Percentiles rank a stretch among this genome's conserved stretches.
Conservation (phyloP, 768 basidiomycete genomes). For the Phanerodontia chrysosporium region DNA sequence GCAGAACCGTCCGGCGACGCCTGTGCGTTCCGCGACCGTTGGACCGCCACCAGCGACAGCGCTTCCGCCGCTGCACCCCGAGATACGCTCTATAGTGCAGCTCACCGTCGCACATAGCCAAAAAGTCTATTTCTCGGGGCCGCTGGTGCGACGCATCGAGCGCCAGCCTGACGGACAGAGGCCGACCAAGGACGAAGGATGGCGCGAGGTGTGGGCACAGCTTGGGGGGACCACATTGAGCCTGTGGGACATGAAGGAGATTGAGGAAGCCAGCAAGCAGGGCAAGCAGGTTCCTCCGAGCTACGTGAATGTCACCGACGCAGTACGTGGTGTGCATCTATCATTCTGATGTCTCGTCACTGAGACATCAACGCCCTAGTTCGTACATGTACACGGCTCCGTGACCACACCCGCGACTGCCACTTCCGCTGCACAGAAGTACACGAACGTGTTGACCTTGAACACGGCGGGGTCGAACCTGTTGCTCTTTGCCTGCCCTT, state of each 20-base stretch:
- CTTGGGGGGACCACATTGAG: slow-evolving; percentile 85
- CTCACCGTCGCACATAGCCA: slow-evolving; percentile 73
- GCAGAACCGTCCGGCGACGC: not conserved
- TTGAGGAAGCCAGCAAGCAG: slow-evolving; percentile 77
- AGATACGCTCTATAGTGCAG: slow-evolving; percentile 76
- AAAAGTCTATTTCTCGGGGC: slow-evolving; percentile 86
- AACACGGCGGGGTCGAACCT: slow-evolving; percentile 94
- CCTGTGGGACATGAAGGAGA: slow-evolving; percentile 87
- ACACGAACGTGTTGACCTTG: slow-evolving; percentile 78
- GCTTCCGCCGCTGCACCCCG: slow-evolving; percentile 64
- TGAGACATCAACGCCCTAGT: slow-evolving; percentile 36
- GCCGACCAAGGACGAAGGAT: slow-evolving; percentile 69
- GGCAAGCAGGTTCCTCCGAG: slow-evolving; percentile 82
- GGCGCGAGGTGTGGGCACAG: slow-evolving; percentile 88
- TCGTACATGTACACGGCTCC: slow-evolving; percentile 74
- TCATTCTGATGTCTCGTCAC: not conserved
- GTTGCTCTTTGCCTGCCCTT: slow-evolving; percentile 82
- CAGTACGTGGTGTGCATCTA: slow-evolving; percentile 51
- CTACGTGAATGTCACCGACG: slow-evolving; percentile 86
- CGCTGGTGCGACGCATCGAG: slow-evolving; percentile 72
- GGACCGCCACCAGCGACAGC: slow-evolving; percentile 44
- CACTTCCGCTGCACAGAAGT: slow-evolving; percentile 49
- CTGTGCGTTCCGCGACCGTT: slow-evolving; percentile 24
- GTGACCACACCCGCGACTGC: slow-evolving; percentile 59
- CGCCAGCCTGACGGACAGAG: slow-evolving; percentile 72